A percentile compares a stretch with the other conserved stretches of the same genome.
Conservation (phyloP, 768 basidiomycete species). For the Epithele typhae region DNA sequence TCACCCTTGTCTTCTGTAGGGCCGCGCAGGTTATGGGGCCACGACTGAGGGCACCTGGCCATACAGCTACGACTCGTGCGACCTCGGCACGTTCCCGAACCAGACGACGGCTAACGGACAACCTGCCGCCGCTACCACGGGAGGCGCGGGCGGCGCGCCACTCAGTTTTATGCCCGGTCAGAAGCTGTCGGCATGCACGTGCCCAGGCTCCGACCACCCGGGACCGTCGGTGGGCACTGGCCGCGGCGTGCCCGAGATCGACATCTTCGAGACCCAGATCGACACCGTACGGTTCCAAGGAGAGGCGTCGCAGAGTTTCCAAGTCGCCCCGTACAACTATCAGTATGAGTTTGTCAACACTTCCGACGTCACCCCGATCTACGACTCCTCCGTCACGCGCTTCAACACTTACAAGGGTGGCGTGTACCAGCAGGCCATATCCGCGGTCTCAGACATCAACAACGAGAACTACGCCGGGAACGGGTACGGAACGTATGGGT, state of each 20-base stretch:
- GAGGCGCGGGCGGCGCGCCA: constrained; percentile 41
- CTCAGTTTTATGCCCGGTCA: constrained; percentile 87
- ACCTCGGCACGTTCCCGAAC: constrained; percentile 81
- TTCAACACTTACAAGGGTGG: constrained; percentile 72
- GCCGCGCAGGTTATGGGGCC: constrained; percentile 83
- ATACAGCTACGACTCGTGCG: constrained; percentile 81
- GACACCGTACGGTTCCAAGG: constrained; percentile 47
- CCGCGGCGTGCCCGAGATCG: constrained; percentile 88
- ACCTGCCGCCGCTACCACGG: constrained; percentile 56
- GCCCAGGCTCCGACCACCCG: constrained; percentile 81
- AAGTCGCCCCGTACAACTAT: constrained; percentile 76
- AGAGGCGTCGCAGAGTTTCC: constrained; percentile 77
- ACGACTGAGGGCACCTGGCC: constrained; percentile 84
- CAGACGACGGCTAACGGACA: constrained; percentile 60
- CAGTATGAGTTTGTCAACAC: constrained; percentile 57
- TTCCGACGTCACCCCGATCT: constrained; percentile 48
- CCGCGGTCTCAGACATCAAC: constrained; percentile 55
- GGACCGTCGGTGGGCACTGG: constrained; percentile 65
- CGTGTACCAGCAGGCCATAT: constrained; percentile 69
- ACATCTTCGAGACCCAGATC: constrained; percentile 83
- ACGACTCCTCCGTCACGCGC: constrained; percentile 43
- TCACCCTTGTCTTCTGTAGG: constrained; percentile 36
- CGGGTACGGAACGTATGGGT: constrained; percentile 61
- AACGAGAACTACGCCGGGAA: constrained; percentile 51
- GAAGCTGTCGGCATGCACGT: constrained; percentile 83